Conservation (phyloP, 441 rosid species). For the Lagerstroemia fauriei region DNA sequence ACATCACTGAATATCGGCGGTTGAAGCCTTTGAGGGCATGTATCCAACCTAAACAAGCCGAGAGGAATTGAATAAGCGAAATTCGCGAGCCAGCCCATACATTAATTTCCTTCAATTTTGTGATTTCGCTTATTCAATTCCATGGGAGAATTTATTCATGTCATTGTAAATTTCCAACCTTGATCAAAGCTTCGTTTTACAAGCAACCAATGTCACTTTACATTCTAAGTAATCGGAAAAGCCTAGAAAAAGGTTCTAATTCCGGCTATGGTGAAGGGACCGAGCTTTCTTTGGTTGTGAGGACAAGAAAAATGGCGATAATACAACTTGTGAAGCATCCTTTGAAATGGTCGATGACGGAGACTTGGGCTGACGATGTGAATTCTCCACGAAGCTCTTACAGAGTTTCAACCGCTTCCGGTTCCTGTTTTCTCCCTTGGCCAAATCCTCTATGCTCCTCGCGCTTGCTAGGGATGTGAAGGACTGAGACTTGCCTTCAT, state of each 20-base stretch:
- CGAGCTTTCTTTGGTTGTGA: not conserved
- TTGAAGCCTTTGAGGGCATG: too few species aligned
- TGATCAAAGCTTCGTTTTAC: not conserved
- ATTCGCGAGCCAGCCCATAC: too few species aligned
- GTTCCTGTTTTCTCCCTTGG: constrained; percentile 51
- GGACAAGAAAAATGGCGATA: not conserved
- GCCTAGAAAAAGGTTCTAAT: not conserved
- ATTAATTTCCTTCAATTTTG: too few species aligned
- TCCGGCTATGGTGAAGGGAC: not conserved
- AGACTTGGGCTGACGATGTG: constrained; percentile 43
- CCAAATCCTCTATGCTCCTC: constrained; percentile 67
- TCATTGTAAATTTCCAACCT: not conserved
- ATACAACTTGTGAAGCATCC: constrained; percentile 37
- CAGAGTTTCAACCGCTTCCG: constrained; percentile 51
- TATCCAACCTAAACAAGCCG: too few species aligned
- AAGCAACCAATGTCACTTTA: not conserved
- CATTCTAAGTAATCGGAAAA: not conserved
- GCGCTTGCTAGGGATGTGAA: constrained; percentile 70
- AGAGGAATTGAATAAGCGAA: too few species aligned
- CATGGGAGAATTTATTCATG: not conserved
- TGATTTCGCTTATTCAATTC: too few species aligned
- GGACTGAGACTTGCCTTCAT: constrained; percentile 78
- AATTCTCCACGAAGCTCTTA: constrained; percentile 52
- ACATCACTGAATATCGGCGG: too few species aligned
- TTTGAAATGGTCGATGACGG: constrained; percentile 49